Percentiles rank a stretch among this genome's conserved stretches.
These are phyloP conservation scores for Penicillium sp. DNA, from an alignment of 2,329 filamentous ascomycete species.

Conservation along the genomic window DNA sequence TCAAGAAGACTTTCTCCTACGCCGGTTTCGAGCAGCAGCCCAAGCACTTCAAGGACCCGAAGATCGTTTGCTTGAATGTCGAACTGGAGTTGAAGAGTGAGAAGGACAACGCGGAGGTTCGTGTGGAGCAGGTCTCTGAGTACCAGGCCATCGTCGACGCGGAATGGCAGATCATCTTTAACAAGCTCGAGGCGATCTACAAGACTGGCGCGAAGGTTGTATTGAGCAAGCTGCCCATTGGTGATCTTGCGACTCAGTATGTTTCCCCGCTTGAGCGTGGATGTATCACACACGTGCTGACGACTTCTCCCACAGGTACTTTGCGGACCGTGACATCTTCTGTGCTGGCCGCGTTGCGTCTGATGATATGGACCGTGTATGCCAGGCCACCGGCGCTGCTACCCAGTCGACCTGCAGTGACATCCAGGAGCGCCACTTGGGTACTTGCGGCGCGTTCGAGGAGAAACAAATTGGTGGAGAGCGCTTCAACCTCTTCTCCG, in stretches of 20 bases:
- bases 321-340: slow-evolving; percentile 97
- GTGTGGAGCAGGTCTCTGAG: slow-evolving; percentile 96
- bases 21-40: slow-evolving; percentile 99
- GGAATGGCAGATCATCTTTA: slow-evolving; percentile 99
- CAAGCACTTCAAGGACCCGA: slow-evolving; percentile 89
- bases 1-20: slow-evolving; percentile 99
- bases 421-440: slow-evolving; percentile 83
- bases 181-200: slow-evolving; percentile 94
- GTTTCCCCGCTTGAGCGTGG: not conserved
- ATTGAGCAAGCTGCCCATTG: slow-evolving; percentile 93
- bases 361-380: slow-evolving; percentile 93
- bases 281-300: not conserved
- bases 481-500: slow-evolving; percentile 97
- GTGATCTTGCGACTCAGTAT: slow-evolving; percentile 89
- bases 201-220: slow-evolving; percentile 96
- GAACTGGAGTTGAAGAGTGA: slow-evolving; percentile 98
- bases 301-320: slow-evolving; percentile 55
- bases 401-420: slow-evolving; percentile 96
- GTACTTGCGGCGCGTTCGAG: slow-evolving; percentile 85
- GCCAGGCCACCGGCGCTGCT: slow-evolving; percentile 88
- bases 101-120: slow-evolving; percentile 98
- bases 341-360: slow-evolving; percentile 89
- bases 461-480: slow-evolving; percentile 97
- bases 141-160: slow-evolving; percentile 99
- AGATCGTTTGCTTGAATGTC: slow-evolving; percentile 96